Conservation (phyloP, 2,329 filamentous ascomycete genomes). For the Trichoderma brevicompactum region DNA sequence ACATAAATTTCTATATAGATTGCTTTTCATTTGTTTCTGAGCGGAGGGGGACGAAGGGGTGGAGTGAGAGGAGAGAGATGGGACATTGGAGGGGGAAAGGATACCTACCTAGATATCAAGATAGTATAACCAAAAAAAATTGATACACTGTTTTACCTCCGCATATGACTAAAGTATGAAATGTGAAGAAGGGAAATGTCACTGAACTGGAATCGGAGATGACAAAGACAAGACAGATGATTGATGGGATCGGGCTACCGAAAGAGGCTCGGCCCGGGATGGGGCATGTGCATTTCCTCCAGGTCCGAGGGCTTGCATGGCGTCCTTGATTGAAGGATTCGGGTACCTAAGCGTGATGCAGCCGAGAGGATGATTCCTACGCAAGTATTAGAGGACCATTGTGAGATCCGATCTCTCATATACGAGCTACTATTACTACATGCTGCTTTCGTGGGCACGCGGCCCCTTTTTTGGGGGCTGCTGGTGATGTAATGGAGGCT, state of each 20-base stretch:
- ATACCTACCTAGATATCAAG: constrained; percentile 7
- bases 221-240: not conserved
- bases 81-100: too few relatives aligned
- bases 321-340: too few relatives aligned
- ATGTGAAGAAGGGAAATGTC: not conserved
- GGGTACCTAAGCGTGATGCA: too few relatives aligned
- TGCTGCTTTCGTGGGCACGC: too few relatives aligned
- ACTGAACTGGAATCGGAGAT: not conserved
- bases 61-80: not conserved
- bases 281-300: not conserved
- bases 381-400: too few relatives aligned
- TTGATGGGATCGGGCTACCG: constrained; percentile 16
- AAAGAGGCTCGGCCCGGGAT: constrained; percentile 24
- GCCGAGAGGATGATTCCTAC: too few relatives aligned
- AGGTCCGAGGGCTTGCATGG: not conserved
- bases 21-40: constrained; percentile 37
- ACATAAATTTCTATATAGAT: constrained; percentile 26
- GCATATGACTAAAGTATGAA: not conserved
- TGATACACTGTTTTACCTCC: constrained; percentile 12
- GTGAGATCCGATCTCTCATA: too few relatives aligned
- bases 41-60: constrained; percentile 22
- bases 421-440: too few relatives aligned
- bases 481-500: too few relatives aligned
- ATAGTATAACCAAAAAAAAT: constrained; percentile 8
- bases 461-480: too few relatives aligned